Percentiles rank a stretch among this genome's conserved stretches.
These are phyloP conservation scores for Sporothrix curviconia DNA, from an alignment of 2,329 filamentous ascomycete genomes.

Conservation along the genomic window DNA sequence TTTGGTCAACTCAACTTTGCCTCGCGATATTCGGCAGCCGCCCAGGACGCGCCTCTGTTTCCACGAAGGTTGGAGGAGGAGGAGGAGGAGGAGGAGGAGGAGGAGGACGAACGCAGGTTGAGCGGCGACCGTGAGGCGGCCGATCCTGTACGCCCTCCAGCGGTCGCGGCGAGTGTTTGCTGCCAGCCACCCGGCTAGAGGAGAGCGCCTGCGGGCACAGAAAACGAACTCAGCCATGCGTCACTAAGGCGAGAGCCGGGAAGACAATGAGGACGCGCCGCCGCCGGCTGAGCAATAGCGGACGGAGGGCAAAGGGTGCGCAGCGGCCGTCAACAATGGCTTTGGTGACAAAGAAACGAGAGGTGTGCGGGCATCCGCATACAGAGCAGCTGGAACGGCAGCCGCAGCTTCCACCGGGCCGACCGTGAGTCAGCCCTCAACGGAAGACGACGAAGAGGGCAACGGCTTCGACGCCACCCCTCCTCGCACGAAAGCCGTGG, in stretches of 20 bases:
- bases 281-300: slow-evolving; percentile 21
- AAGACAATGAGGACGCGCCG: slow-evolving; percentile 34
- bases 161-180: slow-evolving; percentile 84
- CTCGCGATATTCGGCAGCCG: slow-evolving; percentile 62
- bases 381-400: slow-evolving; percentile 59
- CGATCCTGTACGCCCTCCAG: slow-evolving; percentile 89
- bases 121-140: slow-evolving; percentile 84
- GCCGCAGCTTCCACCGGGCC: slow-evolving; percentile 35
- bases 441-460: slow-evolving; percentile 22
- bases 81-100: slow-evolving; percentile 64
- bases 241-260: slow-evolving; percentile 49
- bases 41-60: slow-evolving; percentile 86
- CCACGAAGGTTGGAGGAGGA: slow-evolving; percentile 53
- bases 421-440: slow-evolving; percentile 22
- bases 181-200: slow-evolving; percentile 69
- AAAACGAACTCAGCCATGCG: slow-evolving; percentile 58
- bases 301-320: slow-evolving; percentile 29
- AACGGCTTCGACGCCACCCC: slow-evolving; percentile 22
- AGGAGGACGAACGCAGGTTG: slow-evolving; percentile 89
- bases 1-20: slow-evolving; percentile 69
- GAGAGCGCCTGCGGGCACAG: slow-evolving; percentile 82
- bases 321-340: neutral
- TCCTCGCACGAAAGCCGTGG: slow-evolving; percentile 40
- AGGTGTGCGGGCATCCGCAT: slow-evolving; percentile 33
- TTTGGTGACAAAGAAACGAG: neutral